Evolutionary conservation across 2,329 filamentous ascomycete species (phyloP), one percentile per base, ranked within the genome.

Genomic region (Ceratocystis ficicola): DNA sequence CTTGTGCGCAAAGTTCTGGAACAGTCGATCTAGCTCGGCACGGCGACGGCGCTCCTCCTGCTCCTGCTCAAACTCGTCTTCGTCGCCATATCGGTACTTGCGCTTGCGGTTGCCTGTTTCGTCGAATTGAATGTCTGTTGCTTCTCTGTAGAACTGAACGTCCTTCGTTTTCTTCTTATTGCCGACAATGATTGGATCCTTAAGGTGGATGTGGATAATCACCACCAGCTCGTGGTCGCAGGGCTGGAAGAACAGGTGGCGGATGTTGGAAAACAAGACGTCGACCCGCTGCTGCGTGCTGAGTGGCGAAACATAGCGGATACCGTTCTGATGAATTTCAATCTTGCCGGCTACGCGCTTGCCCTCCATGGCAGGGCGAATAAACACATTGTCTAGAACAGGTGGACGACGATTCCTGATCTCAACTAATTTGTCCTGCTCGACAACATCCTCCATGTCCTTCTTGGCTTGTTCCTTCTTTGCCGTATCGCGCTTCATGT

Each of bases 91-190:
- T 62, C 94, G 87, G 76, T 97, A 95, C 77, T 96, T 96, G 70
- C 94, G 89, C 79, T 96, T 96, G 69, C 95, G 85, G 77, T 97
- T 99, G 70, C 94, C 95, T 61, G 94, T 99, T 78, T 99, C 94
- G 72, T 99, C 94, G 71, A 99, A 97, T 73, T 96, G 91, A 75
- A 99, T 97, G 71, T 99, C 94, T 0, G 94, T 97, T 2, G 94
- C 94, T 78, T 99, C 94, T 65, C 94, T 86, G 73, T 96, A 96
- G 77, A 99, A 99, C 72, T 99, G 95, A 0, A 99, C 89, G 74
- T 99, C 95, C 78, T 94, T 96, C 10, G 94, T 95, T 84, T 99
- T 99, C 79, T 95, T 95, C 77, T 87, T 85, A 81, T 96, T 97
- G 68, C 94, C 94, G 69, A 99, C 89, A 75, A 99, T 91, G 74